phyloP scores from a whole-genome alignment of 1,284 basidiomycete species.

The Rhodotorula sp. region DNA sequence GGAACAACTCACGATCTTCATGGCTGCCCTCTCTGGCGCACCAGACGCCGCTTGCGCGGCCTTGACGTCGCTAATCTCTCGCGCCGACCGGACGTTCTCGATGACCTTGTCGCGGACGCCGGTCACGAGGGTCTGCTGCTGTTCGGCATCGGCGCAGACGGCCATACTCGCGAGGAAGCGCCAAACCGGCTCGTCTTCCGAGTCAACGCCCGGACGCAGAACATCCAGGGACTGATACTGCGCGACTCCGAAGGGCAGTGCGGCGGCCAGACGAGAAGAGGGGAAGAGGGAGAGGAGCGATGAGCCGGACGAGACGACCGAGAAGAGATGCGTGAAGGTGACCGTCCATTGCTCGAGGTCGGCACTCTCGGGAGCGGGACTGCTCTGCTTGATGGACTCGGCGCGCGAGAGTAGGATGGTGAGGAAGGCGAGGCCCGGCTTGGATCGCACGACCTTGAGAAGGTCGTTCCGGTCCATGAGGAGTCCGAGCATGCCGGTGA shows the following conservation, averaged over 20 bases:
- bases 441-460: slow-evolving; percentile 65
- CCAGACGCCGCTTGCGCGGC: slow-evolving; percentile 45
- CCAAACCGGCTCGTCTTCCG: slow-evolving; percentile 87
- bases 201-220: slow-evolving; percentile 56
- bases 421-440: slow-evolving; percentile 87
- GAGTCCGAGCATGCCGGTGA: slow-evolving; percentile 82
- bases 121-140: slow-evolving; percentile 78
- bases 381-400: slow-evolving; percentile 74
- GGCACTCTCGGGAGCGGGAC: neutral
- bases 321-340: slow-evolving; percentile 80
- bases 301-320: slow-evolving; percentile 66
- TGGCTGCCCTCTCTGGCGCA: slow-evolving; percentile 35
- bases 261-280: slow-evolving; percentile 68
- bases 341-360: slow-evolving; percentile 83
- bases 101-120: slow-evolving; percentile 87
- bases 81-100: slow-evolving; percentile 72
- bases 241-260: slow-evolving; percentile 56
- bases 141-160: slow-evolving; percentile 75
- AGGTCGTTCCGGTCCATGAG: slow-evolving; percentile 79
- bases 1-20: slow-evolving; percentile 35
- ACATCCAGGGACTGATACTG: slow-evolving; percentile 39
- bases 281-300: slow-evolving; percentile 68
- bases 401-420: slow-evolving; percentile 90
- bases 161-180: slow-evolving; percentile 86
- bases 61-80: slow-evolving; percentile 65